Conservation (phyloP, 768 basidiomycete genomes). For the Omphalotus guepiniiformis region DNA sequence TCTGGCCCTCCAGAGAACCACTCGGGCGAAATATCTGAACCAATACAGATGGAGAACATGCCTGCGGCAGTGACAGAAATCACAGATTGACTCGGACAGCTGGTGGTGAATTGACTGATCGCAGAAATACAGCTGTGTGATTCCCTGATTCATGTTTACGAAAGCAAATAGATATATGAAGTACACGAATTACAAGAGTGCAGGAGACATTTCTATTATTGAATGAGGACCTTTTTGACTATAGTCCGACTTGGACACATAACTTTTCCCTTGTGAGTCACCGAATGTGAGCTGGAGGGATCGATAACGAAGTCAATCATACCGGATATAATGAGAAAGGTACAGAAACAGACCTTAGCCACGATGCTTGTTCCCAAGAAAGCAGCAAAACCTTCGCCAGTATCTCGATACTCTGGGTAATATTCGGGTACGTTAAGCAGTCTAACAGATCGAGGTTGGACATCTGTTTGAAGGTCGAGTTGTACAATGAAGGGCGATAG, state of each 20-base stretch:
- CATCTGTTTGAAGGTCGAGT: conserved; percentile 62
- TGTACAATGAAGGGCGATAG: conserved; percentile 60
- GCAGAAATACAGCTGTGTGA: too few relatives aligned
- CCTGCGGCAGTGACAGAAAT: too few relatives aligned
- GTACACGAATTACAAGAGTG: conserved; percentile 44
- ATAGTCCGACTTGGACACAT: conserved; percentile 79
- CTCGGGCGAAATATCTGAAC: too few relatives aligned
- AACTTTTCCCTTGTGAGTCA: conserved; percentile 62
- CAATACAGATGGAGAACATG: too few relatives aligned
- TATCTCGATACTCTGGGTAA: conserved; percentile 86
- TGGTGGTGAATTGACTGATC: too few relatives aligned
- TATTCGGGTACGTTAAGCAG: conserved; percentile 78
- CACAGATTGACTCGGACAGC: too few relatives aligned
- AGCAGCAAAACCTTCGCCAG: conserved; percentile 74
- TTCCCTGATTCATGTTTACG: too few relatives aligned
- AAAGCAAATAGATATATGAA: too few relatives aligned
- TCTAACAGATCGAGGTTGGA: conserved; percentile 64
- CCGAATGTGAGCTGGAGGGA: conserved; percentile 79
- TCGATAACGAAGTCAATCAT: conserved; percentile 7
- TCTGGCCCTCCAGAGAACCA: too few relatives aligned
- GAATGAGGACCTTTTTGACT: conserved; percentile 65
- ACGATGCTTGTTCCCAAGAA: conserved; percentile 81
- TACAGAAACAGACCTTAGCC: conserved; percentile 59
- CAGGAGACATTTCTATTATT: conserved; percentile 75
- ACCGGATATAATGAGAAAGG: background rate